These are phyloP conservation scores for Sphagnum tenellum DNA, from an alignment of 225 moss, liverwort and hornwort genomes.

Conservation along the genomic window DNA sequence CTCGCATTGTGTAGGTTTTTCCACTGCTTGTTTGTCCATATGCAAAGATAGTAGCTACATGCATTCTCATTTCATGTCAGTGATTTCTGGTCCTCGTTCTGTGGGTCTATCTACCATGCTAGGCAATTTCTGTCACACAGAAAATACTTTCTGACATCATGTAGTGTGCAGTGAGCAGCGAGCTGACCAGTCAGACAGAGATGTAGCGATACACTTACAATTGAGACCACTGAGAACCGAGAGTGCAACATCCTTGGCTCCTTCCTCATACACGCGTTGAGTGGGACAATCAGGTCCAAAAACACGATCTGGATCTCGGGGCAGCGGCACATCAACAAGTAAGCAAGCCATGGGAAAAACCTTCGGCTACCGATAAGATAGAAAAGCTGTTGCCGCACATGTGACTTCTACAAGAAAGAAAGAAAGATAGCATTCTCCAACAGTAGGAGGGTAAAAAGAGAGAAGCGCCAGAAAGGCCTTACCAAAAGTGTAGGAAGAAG, in stretches of 20 bases:
- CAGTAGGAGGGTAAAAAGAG: not conserved
- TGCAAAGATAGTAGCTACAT: slow-evolving; percentile 92
- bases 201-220: slow-evolving; percentile 37
- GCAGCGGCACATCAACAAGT: too few species aligned
- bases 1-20: slow-evolving; percentile 94
- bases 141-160: not conserved
- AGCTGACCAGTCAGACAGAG: not conserved
- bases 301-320: slow-evolving; percentile 57
- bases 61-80: slow-evolving; percentile 9
- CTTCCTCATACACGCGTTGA: slow-evolving; percentile 88
- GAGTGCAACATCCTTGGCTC: slow-evolving; percentile 94
- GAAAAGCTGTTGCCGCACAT: too few species aligned
- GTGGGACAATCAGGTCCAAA: slow-evolving; percentile 88
- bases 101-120: not conserved
- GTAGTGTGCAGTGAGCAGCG: not conserved
- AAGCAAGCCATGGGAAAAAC: too few species aligned
- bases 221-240: slow-evolving; percentile 88
- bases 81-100: not conserved
- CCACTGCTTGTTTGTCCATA: slow-evolving; percentile 99
- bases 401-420: too few species aligned
- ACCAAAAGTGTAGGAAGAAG: slow-evolving; percentile 69
- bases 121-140: not conserved
- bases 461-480: slow-evolving; percentile 7
- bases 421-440: not conserved
- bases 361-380: too few species aligned